A percentile compares a stretch with the other conserved stretches of the same genome.
Evolutionary conservation across 1,139 yeast genomes (phyloP).

Genomic region (Blastobotrys aristatus): DNA sequence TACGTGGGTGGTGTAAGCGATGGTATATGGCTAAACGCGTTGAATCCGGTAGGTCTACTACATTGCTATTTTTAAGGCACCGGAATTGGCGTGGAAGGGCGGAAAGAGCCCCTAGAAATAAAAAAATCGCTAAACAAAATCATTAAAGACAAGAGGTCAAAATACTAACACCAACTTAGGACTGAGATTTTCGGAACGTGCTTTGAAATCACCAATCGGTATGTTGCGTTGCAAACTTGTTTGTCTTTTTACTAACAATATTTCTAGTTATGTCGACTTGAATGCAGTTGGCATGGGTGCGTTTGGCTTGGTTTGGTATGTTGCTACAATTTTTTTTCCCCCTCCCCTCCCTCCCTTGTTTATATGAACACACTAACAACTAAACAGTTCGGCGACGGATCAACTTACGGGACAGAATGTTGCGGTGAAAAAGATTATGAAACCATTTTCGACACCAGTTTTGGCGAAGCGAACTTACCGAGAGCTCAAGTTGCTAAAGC

Average conservation of each 20-base stretch:
- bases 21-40: no score
- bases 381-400: slow-evolving; percentile 72
- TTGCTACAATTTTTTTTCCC: slow-evolving; percentile 1
- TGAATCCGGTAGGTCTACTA: no score
- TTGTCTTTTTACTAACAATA: background rate
- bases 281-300: slow-evolving; percentile 99
- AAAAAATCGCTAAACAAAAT: background rate
- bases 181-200: slow-evolving; percentile 45
- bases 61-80: background rate
- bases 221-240: slow-evolving; percentile 12
- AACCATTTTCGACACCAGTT: slow-evolving; percentile 92
- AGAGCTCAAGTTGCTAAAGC: slow-evolving; percentile 88
- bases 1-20: no score
- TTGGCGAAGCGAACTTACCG: slow-evolving; percentile 94
- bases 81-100: no score
- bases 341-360: no score
- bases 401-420: slow-evolving; percentile 87
- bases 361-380: background rate
- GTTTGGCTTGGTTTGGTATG: slow-evolving; percentile 82
- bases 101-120: background rate
- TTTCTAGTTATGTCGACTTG: slow-evolving; percentile 67
- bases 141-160: background rate
- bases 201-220: slow-evolving; percentile 72
- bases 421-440: slow-evolving; percentile 96
- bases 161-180: slow-evolving; percentile 25